Conservation (phyloP, 495 filamentous ascomycete species). For the Aspergillus avenaceus region DNA sequence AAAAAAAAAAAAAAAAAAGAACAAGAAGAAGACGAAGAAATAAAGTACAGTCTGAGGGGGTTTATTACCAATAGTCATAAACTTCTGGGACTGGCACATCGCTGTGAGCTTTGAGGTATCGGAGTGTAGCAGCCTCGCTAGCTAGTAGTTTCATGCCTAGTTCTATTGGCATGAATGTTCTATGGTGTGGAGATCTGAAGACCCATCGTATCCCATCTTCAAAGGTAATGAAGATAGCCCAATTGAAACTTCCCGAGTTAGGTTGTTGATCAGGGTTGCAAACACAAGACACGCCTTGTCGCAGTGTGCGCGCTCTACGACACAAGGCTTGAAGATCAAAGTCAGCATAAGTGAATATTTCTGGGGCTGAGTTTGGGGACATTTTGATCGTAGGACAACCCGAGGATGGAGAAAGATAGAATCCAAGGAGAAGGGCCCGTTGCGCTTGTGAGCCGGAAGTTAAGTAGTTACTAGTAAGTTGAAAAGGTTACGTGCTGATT, state of each 20-base stretch:
- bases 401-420: too few species aligned
- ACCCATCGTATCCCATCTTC: not conserved
- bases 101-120: not conserved
- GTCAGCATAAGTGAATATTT: too few species aligned
- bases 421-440: too few species aligned
- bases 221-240: not conserved
- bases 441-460: too few species aligned
- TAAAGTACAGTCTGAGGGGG: not conserved
- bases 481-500: too few species aligned
- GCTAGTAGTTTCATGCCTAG: not conserved
- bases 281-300: too few species aligned
- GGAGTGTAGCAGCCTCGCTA: not conserved
- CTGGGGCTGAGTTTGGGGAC: too few species aligned
- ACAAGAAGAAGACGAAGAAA: too few species aligned
- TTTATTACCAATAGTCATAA: conserved; percentile 16
- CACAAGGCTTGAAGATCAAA: too few species aligned
- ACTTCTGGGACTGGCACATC: conserved; percentile 5
- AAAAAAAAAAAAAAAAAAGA: not conserved
- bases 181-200: not conserved
- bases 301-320: too few species aligned
- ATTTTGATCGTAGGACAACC: too few species aligned
- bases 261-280: not conserved
- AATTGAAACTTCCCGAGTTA: not conserved
- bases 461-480: too few species aligned
- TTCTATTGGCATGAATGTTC: not conserved